Conservation (phyloP, 305 asterid species). For the Rubia tinctorum region DNA sequence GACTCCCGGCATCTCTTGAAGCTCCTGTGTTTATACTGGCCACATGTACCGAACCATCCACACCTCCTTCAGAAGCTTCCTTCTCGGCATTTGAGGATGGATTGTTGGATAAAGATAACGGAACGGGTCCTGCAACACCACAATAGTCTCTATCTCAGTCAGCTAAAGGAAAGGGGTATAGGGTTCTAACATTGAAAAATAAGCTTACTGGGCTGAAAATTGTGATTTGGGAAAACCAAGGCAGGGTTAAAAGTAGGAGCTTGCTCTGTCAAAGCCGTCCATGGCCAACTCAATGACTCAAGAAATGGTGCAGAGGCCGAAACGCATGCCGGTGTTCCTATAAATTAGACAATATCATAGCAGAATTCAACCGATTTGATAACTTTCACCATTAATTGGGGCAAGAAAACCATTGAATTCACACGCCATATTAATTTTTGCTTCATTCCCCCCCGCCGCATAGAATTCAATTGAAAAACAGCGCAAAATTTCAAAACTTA, state of each 20-base stretch:
- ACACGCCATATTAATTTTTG: neutral
- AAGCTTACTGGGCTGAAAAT: slow-evolving; percentile 44
- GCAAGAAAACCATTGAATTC: neutral
- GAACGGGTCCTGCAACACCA: slow-evolving; percentile 42
- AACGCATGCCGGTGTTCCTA: slow-evolving; percentile 36
- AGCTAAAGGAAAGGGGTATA: neutral
- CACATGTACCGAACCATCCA: slow-evolving; percentile 34
- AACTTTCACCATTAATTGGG: neutral
- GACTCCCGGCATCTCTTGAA: slow-evolving; percentile 32
- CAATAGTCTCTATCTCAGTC: slow-evolving; percentile 10
- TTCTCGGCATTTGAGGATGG: slow-evolving; percentile 31
- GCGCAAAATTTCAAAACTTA: slow-evolving; percentile 18
- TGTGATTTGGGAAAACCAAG: slow-evolving; percentile 19
- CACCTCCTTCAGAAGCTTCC: slow-evolving; percentile 35
- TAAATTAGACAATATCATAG: neutral
- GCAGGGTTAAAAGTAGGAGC: slow-evolving; percentile 16
- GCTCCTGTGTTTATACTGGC: slow-evolving; percentile 34
- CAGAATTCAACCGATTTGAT: neutral
- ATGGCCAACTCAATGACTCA: slow-evolving; percentile 36
- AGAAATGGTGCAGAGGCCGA: slow-evolving; percentile 35
- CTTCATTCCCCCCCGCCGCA: slow-evolving; percentile 1
- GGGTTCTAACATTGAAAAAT: neutral
- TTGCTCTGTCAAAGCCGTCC: slow-evolving; percentile 38
- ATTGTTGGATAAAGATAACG: slow-evolving; percentile 37
- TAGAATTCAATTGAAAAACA: neutral